Conservation (phyloP, 1,284 basidiomycete genomes). For the Polyporus tsugae region DNA sequence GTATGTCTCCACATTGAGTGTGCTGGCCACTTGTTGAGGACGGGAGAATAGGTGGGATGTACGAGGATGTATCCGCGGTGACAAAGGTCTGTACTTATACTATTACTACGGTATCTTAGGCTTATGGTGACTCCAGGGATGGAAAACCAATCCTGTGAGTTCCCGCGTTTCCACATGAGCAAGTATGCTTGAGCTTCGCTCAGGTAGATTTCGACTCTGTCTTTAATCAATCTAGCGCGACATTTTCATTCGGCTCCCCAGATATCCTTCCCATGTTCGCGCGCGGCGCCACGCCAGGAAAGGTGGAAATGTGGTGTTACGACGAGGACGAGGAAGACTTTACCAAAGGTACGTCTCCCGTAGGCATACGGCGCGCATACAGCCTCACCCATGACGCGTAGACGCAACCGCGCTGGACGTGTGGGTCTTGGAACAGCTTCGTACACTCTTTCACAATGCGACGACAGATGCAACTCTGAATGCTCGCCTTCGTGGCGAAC, state of each 20-base stretch:
- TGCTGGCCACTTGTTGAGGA: conserved; percentile 2
- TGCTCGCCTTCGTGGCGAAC: conserved; percentile 57
- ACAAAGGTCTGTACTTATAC: conserved; percentile 65
- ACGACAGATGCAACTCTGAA: conserved; percentile 59
- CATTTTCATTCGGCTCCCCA: conserved; percentile 89
- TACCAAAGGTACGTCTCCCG: conserved; percentile 67
- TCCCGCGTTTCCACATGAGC: neutral
- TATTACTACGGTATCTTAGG: neutral
- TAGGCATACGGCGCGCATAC: neutral
- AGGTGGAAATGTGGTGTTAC: conserved; percentile 82
- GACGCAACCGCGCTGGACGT: conserved; percentile 84
- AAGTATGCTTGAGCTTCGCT: conserved; percentile 11
- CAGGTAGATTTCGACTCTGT: conserved; percentile 90
- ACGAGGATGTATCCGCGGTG: conserved; percentile 92
- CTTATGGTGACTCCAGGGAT: conserved; percentile 60
- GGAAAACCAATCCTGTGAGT: conserved; percentile 88
- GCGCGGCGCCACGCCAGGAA: conserved; percentile 74
- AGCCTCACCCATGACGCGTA: conserved; percentile 35
- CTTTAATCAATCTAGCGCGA: conserved; percentile 83
- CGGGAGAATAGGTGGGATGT: conserved; percentile 74
- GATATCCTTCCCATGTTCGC: conserved; percentile 93
- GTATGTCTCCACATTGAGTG: conserved; percentile 44
- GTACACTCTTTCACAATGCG: conserved; percentile 68
- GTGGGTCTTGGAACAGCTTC: conserved; percentile 82
- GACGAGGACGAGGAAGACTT: conserved; percentile 85